Evolutionary conservation across 805 yeast species (phyloP).

Genomic region (Metschnikowia lachancei): DNA sequence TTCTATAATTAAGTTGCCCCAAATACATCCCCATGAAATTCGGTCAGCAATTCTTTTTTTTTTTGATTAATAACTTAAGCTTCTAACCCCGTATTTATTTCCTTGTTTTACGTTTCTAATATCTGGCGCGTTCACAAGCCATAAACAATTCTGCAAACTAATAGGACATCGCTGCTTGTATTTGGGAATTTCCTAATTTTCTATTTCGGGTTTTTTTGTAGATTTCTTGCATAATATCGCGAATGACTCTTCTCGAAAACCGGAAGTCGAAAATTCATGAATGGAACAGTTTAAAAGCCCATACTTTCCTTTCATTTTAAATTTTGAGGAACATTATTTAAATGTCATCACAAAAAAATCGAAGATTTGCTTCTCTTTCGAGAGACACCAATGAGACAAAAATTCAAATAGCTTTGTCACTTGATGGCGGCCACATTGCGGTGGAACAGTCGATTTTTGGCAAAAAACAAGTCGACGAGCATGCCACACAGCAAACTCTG

Average conservation of each 20-base stretch:
- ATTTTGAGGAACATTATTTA: neutral
- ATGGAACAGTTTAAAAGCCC: neutral
- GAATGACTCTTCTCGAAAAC: constrained; percentile 1
- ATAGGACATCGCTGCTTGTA: too few relatives aligned
- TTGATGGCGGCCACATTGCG: constrained; percentile 81
- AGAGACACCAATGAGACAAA: constrained; percentile 91
- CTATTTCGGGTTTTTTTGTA: too few relatives aligned
- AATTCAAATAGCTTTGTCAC: constrained; percentile 76
- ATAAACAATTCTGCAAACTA: too few relatives aligned
- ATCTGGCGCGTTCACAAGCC: too few relatives aligned
- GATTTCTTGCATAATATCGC: neutral
- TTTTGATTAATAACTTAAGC: too few relatives aligned
- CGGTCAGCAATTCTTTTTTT: too few relatives aligned
- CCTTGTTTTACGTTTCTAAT: too few relatives aligned
- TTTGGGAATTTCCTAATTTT: too few relatives aligned
- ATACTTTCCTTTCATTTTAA: neutral
- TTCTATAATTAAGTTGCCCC: too few relatives aligned
- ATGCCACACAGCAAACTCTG: constrained; percentile 67
- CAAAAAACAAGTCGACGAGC: constrained; percentile 21
- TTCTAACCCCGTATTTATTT: too few relatives aligned
- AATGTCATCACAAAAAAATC: constrained; percentile 1
- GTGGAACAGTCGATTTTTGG: constrained; percentile 58
- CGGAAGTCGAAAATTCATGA: neutral
- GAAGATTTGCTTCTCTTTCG: constrained; percentile 45
- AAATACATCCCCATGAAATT: too few relatives aligned